Evolutionary conservation across 2,329 filamentous ascomycete genomes (phyloP), one percentile per base, ranked within the genome.

Genomic region (Claviceps capensis): DNA sequence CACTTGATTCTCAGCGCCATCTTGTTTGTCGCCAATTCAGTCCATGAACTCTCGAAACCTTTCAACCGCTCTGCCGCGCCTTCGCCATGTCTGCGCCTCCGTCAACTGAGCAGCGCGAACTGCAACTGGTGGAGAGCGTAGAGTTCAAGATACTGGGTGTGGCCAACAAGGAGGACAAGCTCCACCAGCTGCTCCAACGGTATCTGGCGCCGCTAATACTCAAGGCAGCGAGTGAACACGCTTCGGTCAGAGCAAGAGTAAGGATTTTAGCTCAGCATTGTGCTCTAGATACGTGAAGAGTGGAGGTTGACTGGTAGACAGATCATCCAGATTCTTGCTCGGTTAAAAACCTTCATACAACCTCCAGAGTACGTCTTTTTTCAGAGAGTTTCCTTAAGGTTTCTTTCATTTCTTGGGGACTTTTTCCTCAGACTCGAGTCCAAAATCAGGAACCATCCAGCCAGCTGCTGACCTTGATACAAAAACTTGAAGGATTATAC

Each of bases 151-250:
- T 96, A 61, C 64, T 81, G 16, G 85, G 81, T 30, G 79, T 91
- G 50, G 85, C 90, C 30, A 86, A 88, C 59, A 83, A 88, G 49
- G 91, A 96, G 64, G 75, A 81, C 56, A 94, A 91, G 69, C 78
- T 98, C 1, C 81, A 91, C 64, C 71, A 81, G 23, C 73, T 93
- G 16, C 75, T 98, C 17, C 81, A 85, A 61, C 82, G 79, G 43
- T 96, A 91, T 63, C 74, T 98, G 26, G 73, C 86, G 3, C 85
- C 91, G 0, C 70, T 97, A 11, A 77, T 98, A 2, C 75, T 96
- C 53, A 97, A 97, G 65, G 81, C 94, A 36, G 82, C 78, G 36
- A 96, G 90, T 47, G 85, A 88, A 23, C 81, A 90, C 68, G 76
- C 81, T 49, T 76, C 81, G 45, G 93, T 97, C 30, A 81, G 91